Percentiles rank a stretch among this genome's conserved stretches.
phyloP scores from a whole-genome alignment of 1,284 basidiomycete species.

The Ceratobasidium theobromae region DNA sequence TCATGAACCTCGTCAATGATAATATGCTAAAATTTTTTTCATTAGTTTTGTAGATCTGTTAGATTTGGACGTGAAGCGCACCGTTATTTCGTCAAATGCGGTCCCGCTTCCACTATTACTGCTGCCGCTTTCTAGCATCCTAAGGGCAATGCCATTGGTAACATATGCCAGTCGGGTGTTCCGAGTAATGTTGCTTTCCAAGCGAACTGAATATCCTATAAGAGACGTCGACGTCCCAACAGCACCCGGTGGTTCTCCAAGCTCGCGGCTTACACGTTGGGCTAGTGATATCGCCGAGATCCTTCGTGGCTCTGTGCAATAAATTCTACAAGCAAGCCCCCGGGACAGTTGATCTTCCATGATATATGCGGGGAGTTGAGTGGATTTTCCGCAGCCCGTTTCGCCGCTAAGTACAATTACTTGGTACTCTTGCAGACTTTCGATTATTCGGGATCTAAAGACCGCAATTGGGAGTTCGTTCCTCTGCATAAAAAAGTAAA shows the following conservation, averaged over 20 bases:
- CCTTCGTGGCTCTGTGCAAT: constrained; percentile 93
- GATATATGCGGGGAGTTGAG: constrained; percentile 94
- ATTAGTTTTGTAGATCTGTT: constrained; percentile 15
- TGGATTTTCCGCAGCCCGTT: constrained; percentile 98
- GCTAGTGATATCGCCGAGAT: constrained; percentile 98
- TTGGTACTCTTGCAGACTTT: constrained; percentile 74
- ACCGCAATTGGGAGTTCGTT: constrained; percentile 84
- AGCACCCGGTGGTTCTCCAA: constrained; percentile 83
- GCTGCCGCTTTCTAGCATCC: constrained; percentile 89
- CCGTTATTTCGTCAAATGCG: constrained; percentile 92
- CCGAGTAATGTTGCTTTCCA: constrained; percentile 85
- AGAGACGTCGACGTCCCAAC: constrained; percentile 80
- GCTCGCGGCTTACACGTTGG: constrained; percentile 90
- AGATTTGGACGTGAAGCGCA: constrained; percentile 43
- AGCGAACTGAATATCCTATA: constrained; percentile 92
- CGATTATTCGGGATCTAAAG: constrained; percentile 76
- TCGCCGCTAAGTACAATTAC: constrained; percentile 94
- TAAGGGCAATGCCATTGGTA: constrained; percentile 93
- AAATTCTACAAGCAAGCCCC: constrained; percentile 88
- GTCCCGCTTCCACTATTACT: constrained; percentile 66
- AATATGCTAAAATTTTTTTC: constrained; percentile 58
- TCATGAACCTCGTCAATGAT: constrained; percentile 93
- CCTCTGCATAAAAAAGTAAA: constrained; percentile 58
- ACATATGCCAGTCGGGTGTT: constrained; percentile 83
- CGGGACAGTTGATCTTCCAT: constrained; percentile 85